Percentiles rank a stretch among this genome's conserved stretches.
These are phyloP conservation scores for Naganishia vishniacii DNA, from an alignment of 768 basidiomycete species.

Conservation along the genomic window DNA sequence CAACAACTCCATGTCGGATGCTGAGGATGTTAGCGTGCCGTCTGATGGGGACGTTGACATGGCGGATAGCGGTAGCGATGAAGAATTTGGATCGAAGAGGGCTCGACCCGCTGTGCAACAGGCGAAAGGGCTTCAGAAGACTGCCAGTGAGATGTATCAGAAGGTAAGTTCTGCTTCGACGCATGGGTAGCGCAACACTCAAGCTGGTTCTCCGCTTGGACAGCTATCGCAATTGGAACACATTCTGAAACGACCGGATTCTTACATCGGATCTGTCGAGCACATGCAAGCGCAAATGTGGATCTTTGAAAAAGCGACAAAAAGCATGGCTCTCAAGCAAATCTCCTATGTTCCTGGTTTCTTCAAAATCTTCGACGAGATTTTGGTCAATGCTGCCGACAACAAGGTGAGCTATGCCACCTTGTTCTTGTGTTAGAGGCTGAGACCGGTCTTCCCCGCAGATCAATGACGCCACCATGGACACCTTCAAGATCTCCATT, in stretches of 20 bases:
- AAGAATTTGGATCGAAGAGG: conserved; percentile 50
- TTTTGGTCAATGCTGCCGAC: conserved; percentile 96
- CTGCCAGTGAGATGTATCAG: conserved; percentile 80
- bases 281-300: conserved; percentile 80
- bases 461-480: conserved; percentile 91
- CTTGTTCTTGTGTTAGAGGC: background rate
- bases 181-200: conserved; percentile 2
- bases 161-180: conserved; percentile 58
- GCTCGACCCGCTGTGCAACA: conserved; percentile 43
- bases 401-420: conserved; percentile 68
- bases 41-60: conserved; percentile 49
- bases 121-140: conserved; percentile 55
- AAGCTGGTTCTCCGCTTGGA: background rate
- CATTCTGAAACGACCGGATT: conserved; percentile 51
- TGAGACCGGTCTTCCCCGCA: conserved; percentile 44
- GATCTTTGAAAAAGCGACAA: conserved; percentile 79
- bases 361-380: conserved; percentile 99
- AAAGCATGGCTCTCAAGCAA: conserved; percentile 66
- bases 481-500: conserved; percentile 79
- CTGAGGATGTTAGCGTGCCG: conserved; percentile 30
- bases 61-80: conserved; percentile 51
- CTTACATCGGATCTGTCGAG: conserved; percentile 93
- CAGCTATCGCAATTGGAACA: conserved; percentile 94
- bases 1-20: conserved; percentile 42
- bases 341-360: conserved; percentile 89